Conservation (phyloP, 148 eudicot species). For the Linanthus parryae region DNA sequence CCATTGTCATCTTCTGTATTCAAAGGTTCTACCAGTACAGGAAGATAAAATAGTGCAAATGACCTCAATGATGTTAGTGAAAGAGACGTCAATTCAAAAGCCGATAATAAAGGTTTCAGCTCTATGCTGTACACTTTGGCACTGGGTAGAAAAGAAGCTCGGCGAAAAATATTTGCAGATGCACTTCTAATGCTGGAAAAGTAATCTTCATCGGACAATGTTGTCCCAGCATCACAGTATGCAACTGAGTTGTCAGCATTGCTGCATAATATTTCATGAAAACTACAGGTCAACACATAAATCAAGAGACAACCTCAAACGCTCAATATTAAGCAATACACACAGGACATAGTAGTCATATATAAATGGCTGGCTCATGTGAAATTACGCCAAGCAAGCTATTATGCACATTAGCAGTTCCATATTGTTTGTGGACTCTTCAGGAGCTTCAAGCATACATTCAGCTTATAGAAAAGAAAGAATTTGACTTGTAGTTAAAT, state of each 20-base stretch:
- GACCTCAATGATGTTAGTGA: constrained; percentile 72
- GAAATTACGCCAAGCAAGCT: neutral
- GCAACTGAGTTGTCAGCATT: constrained; percentile 36
- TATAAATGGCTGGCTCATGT: no score
- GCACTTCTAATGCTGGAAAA: constrained; percentile 28
- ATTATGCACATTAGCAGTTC: neutral
- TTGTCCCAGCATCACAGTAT: constrained; percentile 67
- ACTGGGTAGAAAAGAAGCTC: constrained; percentile 30
- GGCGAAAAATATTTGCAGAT: constrained; percentile 36
- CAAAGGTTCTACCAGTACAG: constrained; percentile 70
- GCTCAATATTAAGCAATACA: neutral
- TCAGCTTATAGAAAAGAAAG: no score
- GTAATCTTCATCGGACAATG: constrained; percentile 53
- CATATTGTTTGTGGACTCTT: neutral
- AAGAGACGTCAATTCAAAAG: constrained; percentile 59
- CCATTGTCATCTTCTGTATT: constrained; percentile 68
- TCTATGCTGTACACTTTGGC: constrained; percentile 61
- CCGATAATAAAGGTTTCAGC: constrained; percentile 73
- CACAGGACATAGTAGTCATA: no score
- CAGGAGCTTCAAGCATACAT: no score
- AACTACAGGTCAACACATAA: constrained; percentile 3
- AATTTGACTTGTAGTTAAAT: no score
- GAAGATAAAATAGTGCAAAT: constrained; percentile 67
- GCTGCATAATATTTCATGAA: constrained; percentile 26
- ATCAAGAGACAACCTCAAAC: neutral